phyloP scores from a whole-genome alignment of 345 rosid genomes.

The Citrus trifoliata region DNA sequence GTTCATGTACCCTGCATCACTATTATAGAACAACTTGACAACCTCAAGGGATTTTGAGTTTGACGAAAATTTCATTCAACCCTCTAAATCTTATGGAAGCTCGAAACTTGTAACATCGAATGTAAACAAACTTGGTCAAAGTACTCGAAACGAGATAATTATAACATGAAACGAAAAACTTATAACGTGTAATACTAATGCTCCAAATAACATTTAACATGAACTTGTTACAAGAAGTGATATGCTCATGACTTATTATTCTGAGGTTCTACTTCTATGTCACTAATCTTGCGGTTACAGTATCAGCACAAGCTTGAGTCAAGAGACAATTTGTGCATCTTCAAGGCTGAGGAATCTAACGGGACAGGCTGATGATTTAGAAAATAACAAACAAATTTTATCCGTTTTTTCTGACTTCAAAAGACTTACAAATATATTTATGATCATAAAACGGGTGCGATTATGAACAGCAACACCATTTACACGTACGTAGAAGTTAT shows the following conservation, averaged over 20 bases:
- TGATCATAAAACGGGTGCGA: neutral
- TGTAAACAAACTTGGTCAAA: neutral
- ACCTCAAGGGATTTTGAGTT: no score
- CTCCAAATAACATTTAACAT: neutral
- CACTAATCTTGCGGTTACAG: neutral
- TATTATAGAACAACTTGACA: no score
- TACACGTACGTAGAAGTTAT: constrained; percentile 41
- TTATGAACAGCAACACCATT: constrained; percentile 17
- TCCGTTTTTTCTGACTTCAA: neutral
- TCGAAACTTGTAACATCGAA: no score
- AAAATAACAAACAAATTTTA: neutral
- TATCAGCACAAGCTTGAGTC: neutral
- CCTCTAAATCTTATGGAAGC: no score
- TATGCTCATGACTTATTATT: neutral
- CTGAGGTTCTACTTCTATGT: neutral
- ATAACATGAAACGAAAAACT: neutral
- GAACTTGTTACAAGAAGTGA: neutral
- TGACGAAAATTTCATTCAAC: no score
- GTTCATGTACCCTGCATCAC: neutral
- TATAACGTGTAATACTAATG: neutral
- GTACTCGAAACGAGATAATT: neutral
- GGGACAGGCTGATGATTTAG: neutral
- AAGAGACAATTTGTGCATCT: neutral
- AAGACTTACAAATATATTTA: constrained; percentile 6
- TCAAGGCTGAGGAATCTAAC: neutral